phyloP scores from a whole-genome alignment of 202 grass and related monocot species.

The Alloteropsis angusta region DNA sequence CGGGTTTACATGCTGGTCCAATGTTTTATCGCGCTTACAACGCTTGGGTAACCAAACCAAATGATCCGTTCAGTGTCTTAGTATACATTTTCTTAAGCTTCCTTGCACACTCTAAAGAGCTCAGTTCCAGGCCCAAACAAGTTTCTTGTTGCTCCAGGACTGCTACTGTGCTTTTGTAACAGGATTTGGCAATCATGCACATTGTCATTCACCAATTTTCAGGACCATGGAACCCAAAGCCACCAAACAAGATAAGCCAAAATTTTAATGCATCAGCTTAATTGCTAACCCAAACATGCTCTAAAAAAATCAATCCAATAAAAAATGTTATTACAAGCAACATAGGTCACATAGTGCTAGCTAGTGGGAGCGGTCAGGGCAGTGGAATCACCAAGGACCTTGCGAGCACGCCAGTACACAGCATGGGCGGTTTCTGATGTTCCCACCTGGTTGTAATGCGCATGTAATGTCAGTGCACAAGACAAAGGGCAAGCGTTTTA shows the following conservation, averaged over 20 bases:
- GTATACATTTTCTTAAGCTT: no score
- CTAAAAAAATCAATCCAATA: constrained; percentile 1
- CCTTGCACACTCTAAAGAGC: no score
- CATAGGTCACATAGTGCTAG: neutral
- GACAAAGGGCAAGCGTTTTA: neutral
- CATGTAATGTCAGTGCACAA: neutral
- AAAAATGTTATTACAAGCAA: constrained; percentile 25
- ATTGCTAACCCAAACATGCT: neutral
- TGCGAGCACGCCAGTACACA: constrained; percentile 74
- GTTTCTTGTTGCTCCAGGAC: no score
- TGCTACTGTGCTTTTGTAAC: no score
- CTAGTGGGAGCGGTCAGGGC: neutral
- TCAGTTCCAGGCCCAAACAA: no score
- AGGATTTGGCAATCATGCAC: no score
- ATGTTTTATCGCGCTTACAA: no score
- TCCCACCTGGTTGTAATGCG: constrained; percentile 41
- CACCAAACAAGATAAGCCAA: neutral
- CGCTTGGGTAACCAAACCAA: no score
- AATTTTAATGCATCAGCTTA: neutral
- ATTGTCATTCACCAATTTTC: no score
- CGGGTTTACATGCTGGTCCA: no score
- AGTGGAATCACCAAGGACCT: constrained; percentile 45
- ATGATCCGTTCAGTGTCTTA: no score
- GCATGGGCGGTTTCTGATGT: constrained; percentile 65
- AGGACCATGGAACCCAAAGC: neutral